Base-by-base conservation (phyloP, 2,329 filamentous ascomycete genomes). In the Fusarium continuum region DNA sequence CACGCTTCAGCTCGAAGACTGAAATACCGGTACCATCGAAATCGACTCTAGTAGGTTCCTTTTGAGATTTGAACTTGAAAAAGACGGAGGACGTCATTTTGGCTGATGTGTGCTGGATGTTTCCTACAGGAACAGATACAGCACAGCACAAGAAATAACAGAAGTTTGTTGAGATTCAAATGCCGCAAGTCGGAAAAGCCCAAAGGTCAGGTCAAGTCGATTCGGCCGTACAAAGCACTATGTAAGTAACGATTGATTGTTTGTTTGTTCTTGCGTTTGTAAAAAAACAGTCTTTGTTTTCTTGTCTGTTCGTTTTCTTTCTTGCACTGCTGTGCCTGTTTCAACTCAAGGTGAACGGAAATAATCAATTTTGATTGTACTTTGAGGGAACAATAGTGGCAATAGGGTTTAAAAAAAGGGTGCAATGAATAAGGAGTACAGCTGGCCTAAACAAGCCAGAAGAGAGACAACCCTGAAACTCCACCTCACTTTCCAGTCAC, bases 11-110 rank as follows among this genome's bases (percentile, higher is more conserved):
- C 76, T 99, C 96, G 80, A 98, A 99, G 65, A 98, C 95, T 61
- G 94, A 97, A 75, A 98, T 96, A 78, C 92, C 92, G 72, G 94
- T 97, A 75, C 95, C 95, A 79, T 99, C 94, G 78, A 99, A 98
- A 74, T 93, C 91, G 72, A 99, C 93, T 74, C 93, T 88, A 55
- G 92, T 92, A 59, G 93, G 92, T 75, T 98, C 95, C 82, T 93
- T 97, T 76, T 96, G 93, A 70, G 94, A 98, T 82, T 97, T 98
- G 89, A 99, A 99, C 82, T 97, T 97, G 91, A 97, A 99, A 81
- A 97, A 98, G 75, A 99, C 95, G 68, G 93, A 98, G 54, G 95
- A 97, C 76, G 92, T 88, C 93, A 97, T 97, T 73, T 73, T 87
- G 81, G 75, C 61, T 58, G 64, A 46, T 50, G 50, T 45, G 62